phyloP scores from a whole-genome alignment of 2,329 filamentous ascomycete genomes.

The Phialophora tarda region DNA sequence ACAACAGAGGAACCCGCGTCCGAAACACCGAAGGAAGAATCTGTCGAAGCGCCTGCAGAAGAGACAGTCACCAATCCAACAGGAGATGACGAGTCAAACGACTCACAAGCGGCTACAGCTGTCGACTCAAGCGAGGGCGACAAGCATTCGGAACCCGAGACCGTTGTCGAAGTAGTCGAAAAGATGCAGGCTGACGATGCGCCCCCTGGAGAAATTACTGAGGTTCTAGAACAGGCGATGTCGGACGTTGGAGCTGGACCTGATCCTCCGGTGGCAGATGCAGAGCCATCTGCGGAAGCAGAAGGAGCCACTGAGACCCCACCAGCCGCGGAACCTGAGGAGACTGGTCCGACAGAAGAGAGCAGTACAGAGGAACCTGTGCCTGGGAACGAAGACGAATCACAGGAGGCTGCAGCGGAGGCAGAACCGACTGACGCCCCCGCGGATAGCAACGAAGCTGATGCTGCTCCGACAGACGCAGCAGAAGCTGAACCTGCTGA shows the following conservation, averaged over 20 bases:
- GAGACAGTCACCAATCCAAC: background rate
- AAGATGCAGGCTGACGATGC: constrained; percentile 35
- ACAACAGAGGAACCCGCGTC: constrained; percentile 19
- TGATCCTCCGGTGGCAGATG: constrained; percentile 31
- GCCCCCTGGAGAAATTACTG: constrained; percentile 27
- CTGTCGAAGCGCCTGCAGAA: constrained; percentile 7
- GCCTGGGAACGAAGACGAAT: constrained; percentile 5
- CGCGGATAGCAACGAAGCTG: background rate
- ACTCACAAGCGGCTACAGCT: constrained; percentile 14
- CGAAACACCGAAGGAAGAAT: constrained; percentile 9
- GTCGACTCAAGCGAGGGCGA: constrained; percentile 18
- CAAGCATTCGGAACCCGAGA: constrained; percentile 29
- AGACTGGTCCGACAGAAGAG: constrained; percentile 13
- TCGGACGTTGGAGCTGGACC: constrained; percentile 39
- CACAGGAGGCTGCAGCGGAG: constrained; percentile 20
- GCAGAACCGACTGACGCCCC: constrained; percentile 24
- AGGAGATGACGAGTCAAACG: constrained; percentile 13
- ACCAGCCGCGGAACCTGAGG: constrained; percentile 5
- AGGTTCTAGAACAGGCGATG: constrained; percentile 36
- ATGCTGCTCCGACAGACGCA: constrained; percentile 30
- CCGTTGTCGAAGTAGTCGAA: constrained; percentile 32
- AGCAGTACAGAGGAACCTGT: constrained; percentile 20
- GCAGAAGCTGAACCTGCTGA: constrained; percentile 24
- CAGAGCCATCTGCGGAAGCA: constrained; percentile 10
- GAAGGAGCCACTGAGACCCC: constrained; percentile 4